phyloP scores from a whole-genome alignment of 768 basidiomycete genomes.

The Lentinula lateritia region DNA sequence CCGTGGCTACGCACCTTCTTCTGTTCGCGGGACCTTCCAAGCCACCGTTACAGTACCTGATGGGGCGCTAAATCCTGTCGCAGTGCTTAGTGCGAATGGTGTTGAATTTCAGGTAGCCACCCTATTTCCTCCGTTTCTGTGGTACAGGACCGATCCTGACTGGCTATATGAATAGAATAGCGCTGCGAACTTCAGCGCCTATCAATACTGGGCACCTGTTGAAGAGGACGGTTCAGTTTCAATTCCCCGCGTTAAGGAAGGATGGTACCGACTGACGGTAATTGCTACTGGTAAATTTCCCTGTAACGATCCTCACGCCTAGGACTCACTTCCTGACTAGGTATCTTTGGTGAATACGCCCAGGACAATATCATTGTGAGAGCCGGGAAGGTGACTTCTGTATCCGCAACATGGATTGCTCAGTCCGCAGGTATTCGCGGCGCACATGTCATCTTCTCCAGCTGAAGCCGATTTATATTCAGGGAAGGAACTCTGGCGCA shows the following conservation, averaged over 20 bases:
- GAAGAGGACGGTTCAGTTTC: conserved; percentile 9
- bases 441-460: too few species aligned
- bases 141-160: not conserved
- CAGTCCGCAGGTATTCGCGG: conserved; percentile 13
- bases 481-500: conserved; percentile 19
- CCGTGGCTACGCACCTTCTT: conserved; percentile 14
- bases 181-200: conserved; percentile 14
- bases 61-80: conserved; percentile 13
- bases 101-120: conserved; percentile 10
- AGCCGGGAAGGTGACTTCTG: conserved; percentile 9
- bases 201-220: conserved; percentile 20
- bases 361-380: conserved; percentile 16
- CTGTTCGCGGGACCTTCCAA: conserved; percentile 14
- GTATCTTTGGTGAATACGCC: conserved; percentile 21
- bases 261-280: conserved; percentile 20
- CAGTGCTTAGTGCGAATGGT: conserved; percentile 18
- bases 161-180: conserved; percentile 12
- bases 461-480: not conserved
- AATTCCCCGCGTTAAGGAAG: conserved; percentile 19
- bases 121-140: not conserved
- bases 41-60: conserved; percentile 12
- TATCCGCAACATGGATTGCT: conserved; percentile 14
- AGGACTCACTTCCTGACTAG: not conserved
- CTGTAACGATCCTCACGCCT: not conserved
- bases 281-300: conserved; percentile 10